phyloP scores from a whole-genome alignment of 2,329 filamentous ascomycete genomes.

The Ascocoryne sarcoides region DNA sequence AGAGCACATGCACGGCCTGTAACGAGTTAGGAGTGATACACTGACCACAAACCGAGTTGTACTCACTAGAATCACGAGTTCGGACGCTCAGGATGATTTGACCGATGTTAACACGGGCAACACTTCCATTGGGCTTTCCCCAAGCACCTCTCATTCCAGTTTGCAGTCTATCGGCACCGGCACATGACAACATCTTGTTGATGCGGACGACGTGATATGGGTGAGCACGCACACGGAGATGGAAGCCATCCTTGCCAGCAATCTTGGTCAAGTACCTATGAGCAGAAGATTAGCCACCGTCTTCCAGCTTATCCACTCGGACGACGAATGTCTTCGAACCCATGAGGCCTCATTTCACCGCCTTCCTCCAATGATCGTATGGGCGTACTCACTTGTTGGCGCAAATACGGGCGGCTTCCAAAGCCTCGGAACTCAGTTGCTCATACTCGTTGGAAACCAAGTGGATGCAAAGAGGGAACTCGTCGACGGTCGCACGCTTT shows the following conservation, averaged over 20 bases:
- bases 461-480: constrained; percentile 99
- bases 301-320: background rate
- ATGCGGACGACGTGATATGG: constrained; percentile 99
- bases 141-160: constrained; percentile 99
- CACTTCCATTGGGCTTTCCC: constrained; percentile 98
- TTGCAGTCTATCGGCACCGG: constrained; percentile 99
- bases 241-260: constrained; percentile 65
- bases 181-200: constrained; percentile 99
- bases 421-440: constrained; percentile 98
- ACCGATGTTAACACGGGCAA: constrained; percentile 99
- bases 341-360: too few species aligned
- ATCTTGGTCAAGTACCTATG: constrained; percentile 55
- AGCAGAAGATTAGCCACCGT: constrained; percentile 3
- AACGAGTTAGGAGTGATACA: constrained; percentile 23
- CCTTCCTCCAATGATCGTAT: too few species aligned
- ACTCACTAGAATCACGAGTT: constrained; percentile 85
- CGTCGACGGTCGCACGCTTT: constrained; percentile 97
- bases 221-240: constrained; percentile 78
- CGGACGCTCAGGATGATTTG: constrained; percentile 97
- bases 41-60: background rate
- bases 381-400: constrained; percentile 76
- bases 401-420: constrained; percentile 99
- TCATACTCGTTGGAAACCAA: constrained; percentile 99
- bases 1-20: constrained; percentile 83
- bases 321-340: background rate